Evolutionary conservation across 495 filamentous ascomycete species (phyloP).

Genomic region (Penicillium parvum): DNA sequence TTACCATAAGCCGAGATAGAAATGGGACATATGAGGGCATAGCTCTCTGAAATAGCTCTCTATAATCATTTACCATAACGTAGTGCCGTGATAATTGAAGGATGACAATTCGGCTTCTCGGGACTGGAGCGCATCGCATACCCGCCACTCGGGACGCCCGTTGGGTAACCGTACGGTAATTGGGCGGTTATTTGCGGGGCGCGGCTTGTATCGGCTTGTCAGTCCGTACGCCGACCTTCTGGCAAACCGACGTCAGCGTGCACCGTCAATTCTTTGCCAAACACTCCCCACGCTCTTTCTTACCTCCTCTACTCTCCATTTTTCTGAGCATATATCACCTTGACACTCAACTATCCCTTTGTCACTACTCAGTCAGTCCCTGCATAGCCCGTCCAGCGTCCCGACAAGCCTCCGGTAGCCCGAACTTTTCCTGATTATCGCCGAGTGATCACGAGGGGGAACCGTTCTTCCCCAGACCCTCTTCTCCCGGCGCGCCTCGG

Average conservation of each 20-base stretch:
- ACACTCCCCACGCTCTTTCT: constrained; percentile 9
- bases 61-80: no score
- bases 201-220: constrained; percentile 39
- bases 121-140: constrained; percentile 10
- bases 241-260: constrained; percentile 23
- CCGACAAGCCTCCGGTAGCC: constrained; percentile 31
- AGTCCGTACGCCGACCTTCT: constrained; percentile 25
- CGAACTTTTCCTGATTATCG: constrained; percentile 26
- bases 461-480: constrained; percentile 22
- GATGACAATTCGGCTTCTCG: constrained; percentile 25
- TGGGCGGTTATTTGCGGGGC: constrained; percentile 16
- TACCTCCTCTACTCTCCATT: constrained; percentile 2
- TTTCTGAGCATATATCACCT: no score
- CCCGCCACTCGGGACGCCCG: constrained; percentile 5
- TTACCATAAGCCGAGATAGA: neutral
- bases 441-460: constrained; percentile 29
- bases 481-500: constrained; percentile 15
- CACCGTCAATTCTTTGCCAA: neutral
- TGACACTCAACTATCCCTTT: neutral
- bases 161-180: constrained; percentile 15
- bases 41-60: no score
- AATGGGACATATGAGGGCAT: constrained; percentile 12
- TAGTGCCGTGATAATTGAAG: neutral
- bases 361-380: neutral
- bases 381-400: constrained; percentile 11